These are phyloP conservation scores for Talaromyces marneffei DNA, from an alignment of 2,329 filamentous ascomycete genomes.

Conservation along the genomic window DNA sequence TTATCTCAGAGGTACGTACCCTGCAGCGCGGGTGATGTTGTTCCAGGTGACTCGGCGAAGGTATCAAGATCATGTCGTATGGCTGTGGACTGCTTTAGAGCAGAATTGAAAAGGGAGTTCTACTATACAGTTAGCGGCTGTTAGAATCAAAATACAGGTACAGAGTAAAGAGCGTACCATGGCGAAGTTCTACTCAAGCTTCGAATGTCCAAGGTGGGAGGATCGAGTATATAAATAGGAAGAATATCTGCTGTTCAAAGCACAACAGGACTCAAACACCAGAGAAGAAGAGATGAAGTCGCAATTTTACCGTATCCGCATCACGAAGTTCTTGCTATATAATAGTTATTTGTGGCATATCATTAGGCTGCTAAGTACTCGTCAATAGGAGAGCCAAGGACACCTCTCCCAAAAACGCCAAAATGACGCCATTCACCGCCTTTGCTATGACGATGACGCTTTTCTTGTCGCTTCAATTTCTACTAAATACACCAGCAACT, in stretches of 20 bases:
- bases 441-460: conserved; percentile 15
- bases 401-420: conserved; percentile 27
- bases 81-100: conserved; percentile 74
- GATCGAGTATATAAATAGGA: background rate
- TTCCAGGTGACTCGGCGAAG: conserved; percentile 55
- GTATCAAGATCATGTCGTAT: conserved; percentile 70
- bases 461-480: background rate
- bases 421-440: conserved; percentile 33
- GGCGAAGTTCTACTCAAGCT: background rate
- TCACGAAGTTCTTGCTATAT: background rate
- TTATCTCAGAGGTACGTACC: conserved; percentile 28
- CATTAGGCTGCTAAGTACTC: background rate
- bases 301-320: background rate
- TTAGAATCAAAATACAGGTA: background rate
- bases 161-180: background rate
- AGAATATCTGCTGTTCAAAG: background rate
- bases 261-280: background rate
- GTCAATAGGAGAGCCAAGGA: conserved; percentile 21
- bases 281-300: too few relatives aligned
- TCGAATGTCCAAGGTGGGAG: background rate
- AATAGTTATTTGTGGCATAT: background rate
- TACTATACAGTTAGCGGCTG: conserved; percentile 26
- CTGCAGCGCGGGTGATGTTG: conserved; percentile 58
- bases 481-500: background rate
- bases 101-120: conserved; percentile 82